Base-by-base conservation (phyloP, 1,139 yeast genomes). In the Nematodospora anomalae region DNA sequence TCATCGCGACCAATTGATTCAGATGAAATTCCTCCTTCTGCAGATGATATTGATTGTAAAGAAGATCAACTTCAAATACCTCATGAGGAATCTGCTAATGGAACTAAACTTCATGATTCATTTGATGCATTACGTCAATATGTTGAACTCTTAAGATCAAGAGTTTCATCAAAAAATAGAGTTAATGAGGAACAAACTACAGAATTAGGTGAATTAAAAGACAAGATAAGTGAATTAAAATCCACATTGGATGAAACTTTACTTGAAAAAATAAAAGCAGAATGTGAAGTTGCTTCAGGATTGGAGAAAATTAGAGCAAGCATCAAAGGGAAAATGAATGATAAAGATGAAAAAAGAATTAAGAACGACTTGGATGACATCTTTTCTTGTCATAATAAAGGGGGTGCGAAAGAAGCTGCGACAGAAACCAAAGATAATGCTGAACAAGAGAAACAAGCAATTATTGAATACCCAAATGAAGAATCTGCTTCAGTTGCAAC, bases 361-460 rank as follows among this genome's bases (percentile, higher is more conserved):
- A 11, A 14, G 5, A 14, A 8, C 2, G 22, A 26, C 12, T 14
- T 26, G 10, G 21, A 26, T 16, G 30, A 28, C 6, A 14, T 27
- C 16, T 15, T 15, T 27, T 7, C 14, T 6, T 4, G 21, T 18
- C 21, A 24, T n/a, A 41, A 34, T 16, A 40, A 40, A 14, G 39
- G 34, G 11, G 43, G 36, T 37, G 26, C 37, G 23, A 41, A 41
- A 20, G 41, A 36, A 20, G 41, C 33, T 18, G 21, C 26, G 14
- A 37, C 38, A 23, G 41, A 40, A 14, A 38, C 13, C 31, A 29
- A 39, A 33, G 34, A 18, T 9, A 26, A 20, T 4, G 27, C 13
- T 25, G 15, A 25, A 11, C 8, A 9, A 4, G 13, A 25, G 7
- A 7, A 10, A 4, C 9, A 25, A n/a, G n/a, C n/a, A n/a, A n/a